Conservation (phyloP, 1,139 yeast species). For the Meyerozyma elateridarum region DNA sequence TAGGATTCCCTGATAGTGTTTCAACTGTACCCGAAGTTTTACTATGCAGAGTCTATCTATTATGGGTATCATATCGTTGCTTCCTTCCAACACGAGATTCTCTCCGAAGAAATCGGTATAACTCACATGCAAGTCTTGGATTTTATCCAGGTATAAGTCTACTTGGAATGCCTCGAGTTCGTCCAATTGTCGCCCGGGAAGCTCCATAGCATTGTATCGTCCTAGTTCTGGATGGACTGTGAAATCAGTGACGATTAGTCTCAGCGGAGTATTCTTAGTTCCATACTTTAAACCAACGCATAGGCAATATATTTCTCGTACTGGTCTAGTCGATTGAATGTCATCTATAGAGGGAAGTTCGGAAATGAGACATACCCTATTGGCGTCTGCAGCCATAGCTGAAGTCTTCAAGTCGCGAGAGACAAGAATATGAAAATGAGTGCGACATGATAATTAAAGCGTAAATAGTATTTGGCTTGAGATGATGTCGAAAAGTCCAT, state of each 20-base stretch:
- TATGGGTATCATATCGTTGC: slow-evolving; percentile 14
- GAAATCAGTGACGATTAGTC: slow-evolving; percentile 20
- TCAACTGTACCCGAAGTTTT: slow-evolving; percentile 8
- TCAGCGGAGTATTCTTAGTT: background rate
- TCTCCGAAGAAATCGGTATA: slow-evolving; percentile 6
- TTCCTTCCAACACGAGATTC: slow-evolving; percentile 8
- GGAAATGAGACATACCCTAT: background rate
- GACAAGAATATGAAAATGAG: too few species aligned
- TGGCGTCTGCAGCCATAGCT: slow-evolving; percentile 1
- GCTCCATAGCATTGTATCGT: slow-evolving; percentile 3
- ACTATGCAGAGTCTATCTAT: slow-evolving; percentile 8
- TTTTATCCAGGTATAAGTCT: slow-evolving; percentile 11
- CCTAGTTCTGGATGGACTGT: slow-evolving; percentile 12
- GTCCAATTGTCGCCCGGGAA: slow-evolving; percentile 7
- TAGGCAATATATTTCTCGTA: background rate
- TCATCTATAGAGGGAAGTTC: slow-evolving; percentile 1
- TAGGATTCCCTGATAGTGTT: slow-evolving; percentile 7
- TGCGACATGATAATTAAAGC: too few species aligned
- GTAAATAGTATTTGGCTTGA: too few species aligned
- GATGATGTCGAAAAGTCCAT: too few species aligned
- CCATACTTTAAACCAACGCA: slow-evolving; percentile 1
- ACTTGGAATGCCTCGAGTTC: slow-evolving; percentile 9
- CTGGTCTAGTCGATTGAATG: too few species aligned
- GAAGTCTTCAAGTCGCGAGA: too few species aligned
- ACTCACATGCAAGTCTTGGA: slow-evolving; percentile 6